Base-by-base conservation (phyloP, 805 yeast genomes). In the Hanseniaspora singularis region DNA sequence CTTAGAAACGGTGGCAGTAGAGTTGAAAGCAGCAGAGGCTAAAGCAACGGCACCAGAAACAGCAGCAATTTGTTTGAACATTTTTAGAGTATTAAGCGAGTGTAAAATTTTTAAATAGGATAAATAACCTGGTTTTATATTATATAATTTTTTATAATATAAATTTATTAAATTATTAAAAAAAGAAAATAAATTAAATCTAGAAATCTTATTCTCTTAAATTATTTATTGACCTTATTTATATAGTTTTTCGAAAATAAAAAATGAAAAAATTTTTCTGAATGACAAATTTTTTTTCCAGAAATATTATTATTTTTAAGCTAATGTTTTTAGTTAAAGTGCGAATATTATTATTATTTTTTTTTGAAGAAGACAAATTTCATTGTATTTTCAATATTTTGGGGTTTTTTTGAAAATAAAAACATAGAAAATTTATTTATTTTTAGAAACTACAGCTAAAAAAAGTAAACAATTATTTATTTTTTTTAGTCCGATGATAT, bases 31-130 rank as follows among this genome's bases (percentile, higher is more conserved):
- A 52, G 48, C 52, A 37, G 58, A 53, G 48, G 49, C 54, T 19
- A 52, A 43, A 36, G 52, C 52, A 40, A 57, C 50, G 51, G 51
- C 54, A 40, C 58, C 56, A 40, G 51, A 65, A 53, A 62, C 57
- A 49, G 63, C 50, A 50, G 63, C 66, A 61, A 64, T 57, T 64
- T 66, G 64, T 53, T 55, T 51, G 47, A 50, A 49, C 50, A 50
- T 53, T 26, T 36, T 41, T 39, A 27, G 34, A 30, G 37, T 39
- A 30, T 42, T 39, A 52, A 49, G 49, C 50, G 53, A 50, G 53
- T 55, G 53, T 54, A 48, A 50, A 51, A 49, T 44, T 44, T 44
- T 43, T 42, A 28, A 31, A 30, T 44, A 39, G 48, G 33, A 31
- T 40, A 37, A 22, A 36, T 36, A 36, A 44, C 48, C 48, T 44